A percentile compares a stretch with the other conserved stretches of the same genome.
These are phyloP conservation scores for Myxozyma udenii DNA, from an alignment of 805 yeast species.

Conservation along the genomic window DNA sequence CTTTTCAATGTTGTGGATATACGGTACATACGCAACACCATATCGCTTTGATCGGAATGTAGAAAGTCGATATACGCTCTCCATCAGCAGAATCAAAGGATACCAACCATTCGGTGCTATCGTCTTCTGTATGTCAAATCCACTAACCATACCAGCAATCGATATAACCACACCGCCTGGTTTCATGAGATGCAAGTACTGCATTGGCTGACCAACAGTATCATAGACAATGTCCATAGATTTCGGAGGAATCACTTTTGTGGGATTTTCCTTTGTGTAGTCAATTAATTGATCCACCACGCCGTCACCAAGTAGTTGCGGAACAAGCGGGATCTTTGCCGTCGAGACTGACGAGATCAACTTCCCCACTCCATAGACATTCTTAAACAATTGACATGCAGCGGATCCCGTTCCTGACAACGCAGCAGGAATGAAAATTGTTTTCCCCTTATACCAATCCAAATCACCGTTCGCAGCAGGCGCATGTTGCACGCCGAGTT, in stretches of 20 bases:
- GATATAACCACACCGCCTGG: slow-evolving; percentile 24
- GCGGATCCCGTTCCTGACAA: slow-evolving; percentile 24
- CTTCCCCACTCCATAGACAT: slow-evolving; percentile 28
- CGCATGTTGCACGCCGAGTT: background rate
- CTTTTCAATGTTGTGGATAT: no score
- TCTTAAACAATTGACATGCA: slow-evolving; percentile 28
- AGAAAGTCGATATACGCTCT: background rate
- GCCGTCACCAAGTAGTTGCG: slow-evolving; percentile 26
- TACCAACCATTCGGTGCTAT: background rate
- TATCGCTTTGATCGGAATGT: slow-evolving; percentile 3
- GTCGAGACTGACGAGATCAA: slow-evolving; percentile 31
- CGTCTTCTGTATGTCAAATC: no score
- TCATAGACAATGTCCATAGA: slow-evolving; percentile 29
- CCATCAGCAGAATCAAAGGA: background rate
- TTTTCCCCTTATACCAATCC: slow-evolving; percentile 17
- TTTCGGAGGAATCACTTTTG: slow-evolving; percentile 15
- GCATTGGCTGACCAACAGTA: slow-evolving; percentile 20
- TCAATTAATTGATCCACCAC: slow-evolving; percentile 29
- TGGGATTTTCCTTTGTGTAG: slow-evolving; percentile 27
- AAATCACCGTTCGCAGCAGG: background rate
- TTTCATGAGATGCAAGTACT: slow-evolving; percentile 19
- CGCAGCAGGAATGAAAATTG: slow-evolving; percentile 29
- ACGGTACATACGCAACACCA: background rate
- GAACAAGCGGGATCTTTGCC: slow-evolving; percentile 23
- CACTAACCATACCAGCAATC: no score